phyloP scores from a whole-genome alignment of 768 basidiomycete genomes.

The Collybia nuda region DNA sequence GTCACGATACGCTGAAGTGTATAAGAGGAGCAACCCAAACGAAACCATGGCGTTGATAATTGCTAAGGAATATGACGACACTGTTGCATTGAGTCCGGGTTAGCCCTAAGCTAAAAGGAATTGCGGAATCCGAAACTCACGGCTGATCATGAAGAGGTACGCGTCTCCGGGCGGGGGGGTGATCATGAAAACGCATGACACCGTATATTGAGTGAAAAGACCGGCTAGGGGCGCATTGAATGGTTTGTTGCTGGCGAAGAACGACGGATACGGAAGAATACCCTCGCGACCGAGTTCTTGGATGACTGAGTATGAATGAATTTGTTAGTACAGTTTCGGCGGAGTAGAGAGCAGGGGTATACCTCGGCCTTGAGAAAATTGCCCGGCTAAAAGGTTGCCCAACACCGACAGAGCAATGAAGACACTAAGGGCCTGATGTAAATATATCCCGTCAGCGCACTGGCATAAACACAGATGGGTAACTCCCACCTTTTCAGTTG shows the following conservation, averaged over 20 bases:
- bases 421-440: slow-evolving; percentile 59
- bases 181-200: slow-evolving; percentile 55
- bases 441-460: not conserved
- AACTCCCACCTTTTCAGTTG: slow-evolving; percentile 52
- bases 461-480: not conserved
- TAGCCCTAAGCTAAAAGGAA: not conserved
- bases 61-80: slow-evolving; percentile 55
- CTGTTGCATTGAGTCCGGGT: slow-evolving; percentile 26
- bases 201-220: slow-evolving; percentile 58
- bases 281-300: slow-evolving; percentile 77
- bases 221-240: slow-evolving; percentile 68
- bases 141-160: slow-evolving; percentile 67
- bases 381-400: slow-evolving; percentile 61
- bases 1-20: slow-evolving; percentile 39
- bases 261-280: slow-evolving; percentile 60
- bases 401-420: slow-evolving; percentile 65
- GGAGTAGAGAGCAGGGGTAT: slow-evolving; percentile 1
- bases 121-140: slow-evolving; percentile 34
- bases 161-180: slow-evolving; percentile 71
- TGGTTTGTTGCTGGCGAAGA: slow-evolving; percentile 72
- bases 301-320: slow-evolving; percentile 43
- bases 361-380: slow-evolving; percentile 72
- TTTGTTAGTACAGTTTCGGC: not conserved
- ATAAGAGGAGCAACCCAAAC: slow-evolving; percentile 61
- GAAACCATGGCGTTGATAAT: slow-evolving; percentile 62